phyloP scores from a whole-genome alignment of 2,329 filamentous ascomycete species.

The Hymenotorrendiella dingleyae region DNA sequence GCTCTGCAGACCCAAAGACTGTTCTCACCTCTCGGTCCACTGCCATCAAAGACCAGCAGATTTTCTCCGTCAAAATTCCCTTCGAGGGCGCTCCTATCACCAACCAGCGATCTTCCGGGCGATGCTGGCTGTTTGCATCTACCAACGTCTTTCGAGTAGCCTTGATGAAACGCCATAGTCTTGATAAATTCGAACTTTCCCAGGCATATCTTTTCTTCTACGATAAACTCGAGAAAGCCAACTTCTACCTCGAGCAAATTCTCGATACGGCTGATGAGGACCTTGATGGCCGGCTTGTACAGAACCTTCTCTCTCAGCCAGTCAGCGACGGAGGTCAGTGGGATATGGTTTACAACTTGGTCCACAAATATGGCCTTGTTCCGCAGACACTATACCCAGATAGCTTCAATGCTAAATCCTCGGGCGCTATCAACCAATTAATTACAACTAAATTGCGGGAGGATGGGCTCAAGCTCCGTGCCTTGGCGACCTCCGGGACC shows the following conservation, averaged over 20 bases:
- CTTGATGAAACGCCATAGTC: constrained; percentile 74
- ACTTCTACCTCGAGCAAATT: constrained; percentile 82
- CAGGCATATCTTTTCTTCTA: constrained; percentile 88
- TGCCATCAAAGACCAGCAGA: constrained; percentile 64
- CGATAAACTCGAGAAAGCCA: constrained; percentile 89
- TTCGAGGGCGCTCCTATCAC: constrained; percentile 78
- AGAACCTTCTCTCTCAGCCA: constrained; percentile 60
- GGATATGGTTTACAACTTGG: constrained; percentile 87
- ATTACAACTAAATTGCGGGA: constrained; percentile 85
- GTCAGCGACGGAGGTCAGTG: constrained; percentile 82
- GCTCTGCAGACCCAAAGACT: constrained; percentile 57
- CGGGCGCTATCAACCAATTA: constrained; percentile 62
- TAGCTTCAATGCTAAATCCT: constrained; percentile 70
- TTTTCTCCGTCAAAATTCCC: constrained; percentile 79
- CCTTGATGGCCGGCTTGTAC: constrained; percentile 67
- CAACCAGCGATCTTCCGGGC: constrained; percentile 73
- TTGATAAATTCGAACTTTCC: constrained; percentile 76
- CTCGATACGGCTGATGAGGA: constrained; percentile 67
- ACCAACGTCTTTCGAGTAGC: constrained; percentile 91
- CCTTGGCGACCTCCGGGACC: constrained; percentile 36
- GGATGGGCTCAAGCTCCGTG: constrained; percentile 67
- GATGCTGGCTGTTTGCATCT: constrained; percentile 88
- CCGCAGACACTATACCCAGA: constrained; percentile 79
- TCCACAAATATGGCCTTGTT: constrained; percentile 83
- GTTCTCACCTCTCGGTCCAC: constrained; percentile 60